Percentiles rank a stretch among this genome's conserved stretches.
Conservation (phyloP, 2,329 filamentous ascomycete genomes). For the Paecilomyces variotii region DNA sequence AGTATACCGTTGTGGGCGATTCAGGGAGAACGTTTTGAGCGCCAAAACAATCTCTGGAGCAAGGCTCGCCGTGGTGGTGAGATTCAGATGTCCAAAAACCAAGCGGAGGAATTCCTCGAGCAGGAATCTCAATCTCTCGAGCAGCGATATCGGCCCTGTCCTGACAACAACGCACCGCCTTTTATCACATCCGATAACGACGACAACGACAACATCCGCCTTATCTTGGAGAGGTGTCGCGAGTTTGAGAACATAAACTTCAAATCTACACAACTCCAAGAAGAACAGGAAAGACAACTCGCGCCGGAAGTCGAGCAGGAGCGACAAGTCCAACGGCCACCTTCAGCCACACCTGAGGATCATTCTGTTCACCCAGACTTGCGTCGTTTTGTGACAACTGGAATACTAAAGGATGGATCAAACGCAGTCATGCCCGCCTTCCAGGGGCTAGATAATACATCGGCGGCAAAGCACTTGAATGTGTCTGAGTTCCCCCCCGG, state of each 20-base stretch:
- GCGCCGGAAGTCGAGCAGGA: conserved; percentile 53
- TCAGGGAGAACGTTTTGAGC: conserved; percentile 48
- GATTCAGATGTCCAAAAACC: not conserved
- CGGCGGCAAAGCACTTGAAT: not conserved
- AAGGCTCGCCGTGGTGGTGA: not conserved
- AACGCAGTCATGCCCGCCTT: conserved; percentile 40
- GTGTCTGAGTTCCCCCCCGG: conserved; percentile 24
- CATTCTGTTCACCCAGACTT: conserved; percentile 22
- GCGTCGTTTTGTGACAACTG: not conserved
- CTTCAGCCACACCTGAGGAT: conserved; percentile 22
- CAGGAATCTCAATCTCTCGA: conserved; percentile 4
- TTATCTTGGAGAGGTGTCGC: conserved; percentile 14
- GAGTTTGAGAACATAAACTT: conserved; percentile 27
- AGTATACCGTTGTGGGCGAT: conserved; percentile 53
- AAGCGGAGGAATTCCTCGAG: conserved; percentile 7
- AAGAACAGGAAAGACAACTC: conserved; percentile 60
- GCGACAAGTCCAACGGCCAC: conserved; percentile 45
- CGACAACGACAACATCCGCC: too few species aligned
- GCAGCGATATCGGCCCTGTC: conserved; percentile 3
- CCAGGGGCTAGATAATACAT: conserved; percentile 29
- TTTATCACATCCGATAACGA: too few species aligned
- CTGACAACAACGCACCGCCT: too few species aligned
- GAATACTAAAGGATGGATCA: conserved; percentile 4
- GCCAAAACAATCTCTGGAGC: conserved; percentile 18
- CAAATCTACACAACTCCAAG: conserved; percentile 38